Evolutionary conservation across 352 stramenopile species (phyloP), one percentile per base, ranked within the genome.

Genomic region (Globisporangium echinulatum): DNA sequence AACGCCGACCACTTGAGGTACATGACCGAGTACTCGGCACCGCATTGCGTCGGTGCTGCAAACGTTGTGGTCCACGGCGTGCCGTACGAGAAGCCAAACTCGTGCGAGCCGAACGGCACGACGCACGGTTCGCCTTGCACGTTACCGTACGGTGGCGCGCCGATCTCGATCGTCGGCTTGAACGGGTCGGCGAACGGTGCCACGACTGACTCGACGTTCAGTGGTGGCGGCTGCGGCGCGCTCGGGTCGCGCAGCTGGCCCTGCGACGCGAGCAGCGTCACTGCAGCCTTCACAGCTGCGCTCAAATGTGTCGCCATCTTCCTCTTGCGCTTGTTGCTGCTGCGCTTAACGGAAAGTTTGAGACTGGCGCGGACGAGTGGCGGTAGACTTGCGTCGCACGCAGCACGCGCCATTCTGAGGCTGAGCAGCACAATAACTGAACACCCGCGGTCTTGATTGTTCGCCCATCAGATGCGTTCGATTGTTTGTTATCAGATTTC

Each of bases 51-150:
- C n/a, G 74, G 71, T 9, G 69, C 49, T 9, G 67, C 49, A 58
- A 85, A 87, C 14, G 37, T 66, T 5, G 70, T 70, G 17, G 73
- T 62, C 54, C 60, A 85, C 38, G 80, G 80, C 54, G 75, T 73
- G 33, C 71, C 77, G 55, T 86, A 90, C 13, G 80, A 90, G 46
- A 70, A 75, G 10, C 56, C 72, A 40, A 86, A 90, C 52, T 64
- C 64, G 56, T 90, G 68, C n/a, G 72, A 46, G 11, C 74, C 68
- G 25, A 89, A 62, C 5, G 71, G 68, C 19, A 84, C 52, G 25
- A 82, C 71, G 39, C 79, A 89, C 17, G 79, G 68, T 2, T 38
- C 63, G 14, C 64, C 74, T 1, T 65, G 44, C 5, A 76, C 72
- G 49, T 87, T 86, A 36, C 60, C 25, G 64, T 84, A 83, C 13